Conservation (phyloP, 345 rosid species). For the Eutrema heterophyllum region DNA sequence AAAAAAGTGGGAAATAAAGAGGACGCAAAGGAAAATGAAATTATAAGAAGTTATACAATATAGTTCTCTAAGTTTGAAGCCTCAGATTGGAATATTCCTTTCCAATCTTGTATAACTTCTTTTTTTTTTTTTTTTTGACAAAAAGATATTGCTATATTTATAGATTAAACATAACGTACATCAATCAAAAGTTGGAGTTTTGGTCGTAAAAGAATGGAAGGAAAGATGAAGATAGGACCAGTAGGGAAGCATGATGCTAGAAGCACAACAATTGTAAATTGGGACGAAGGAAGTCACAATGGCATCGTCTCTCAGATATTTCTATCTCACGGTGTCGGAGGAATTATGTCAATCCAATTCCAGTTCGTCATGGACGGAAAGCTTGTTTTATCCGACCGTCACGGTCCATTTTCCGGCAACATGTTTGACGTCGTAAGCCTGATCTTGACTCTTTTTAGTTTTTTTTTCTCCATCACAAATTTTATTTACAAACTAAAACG, state of each 20-base stretch:
- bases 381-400: conserved; percentile 21
- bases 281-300: conserved; percentile 26
- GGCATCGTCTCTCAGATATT: conserved; percentile 26
- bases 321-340: conserved; percentile 5
- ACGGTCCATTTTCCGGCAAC: conserved; percentile 25
- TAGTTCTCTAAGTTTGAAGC: conserved; percentile 3
- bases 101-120: neutral
- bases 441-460: neutral
- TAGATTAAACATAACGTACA: too few relatives aligned
- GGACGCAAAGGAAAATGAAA: too few relatives aligned
- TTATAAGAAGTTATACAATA: too few relatives aligned
- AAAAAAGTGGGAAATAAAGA: too few relatives aligned
- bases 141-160: too few relatives aligned
- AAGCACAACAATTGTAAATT: conserved; percentile 20
- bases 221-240: conserved; percentile 27
- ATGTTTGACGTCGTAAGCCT: conserved; percentile 31
- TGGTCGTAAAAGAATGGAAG: conserved; percentile 1
- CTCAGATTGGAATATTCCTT: conserved; percentile 21
- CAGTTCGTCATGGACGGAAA: conserved; percentile 17
- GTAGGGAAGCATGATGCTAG: conserved; percentile 34
- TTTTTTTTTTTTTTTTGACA: too few relatives aligned
- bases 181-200: neutral
- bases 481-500: neutral
- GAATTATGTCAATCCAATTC: conserved; percentile 27
- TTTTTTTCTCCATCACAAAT: neutral